Evolutionary conservation across 257 asterid genomes (phyloP).

Genomic region (Anisodus tanguticus): DNA sequence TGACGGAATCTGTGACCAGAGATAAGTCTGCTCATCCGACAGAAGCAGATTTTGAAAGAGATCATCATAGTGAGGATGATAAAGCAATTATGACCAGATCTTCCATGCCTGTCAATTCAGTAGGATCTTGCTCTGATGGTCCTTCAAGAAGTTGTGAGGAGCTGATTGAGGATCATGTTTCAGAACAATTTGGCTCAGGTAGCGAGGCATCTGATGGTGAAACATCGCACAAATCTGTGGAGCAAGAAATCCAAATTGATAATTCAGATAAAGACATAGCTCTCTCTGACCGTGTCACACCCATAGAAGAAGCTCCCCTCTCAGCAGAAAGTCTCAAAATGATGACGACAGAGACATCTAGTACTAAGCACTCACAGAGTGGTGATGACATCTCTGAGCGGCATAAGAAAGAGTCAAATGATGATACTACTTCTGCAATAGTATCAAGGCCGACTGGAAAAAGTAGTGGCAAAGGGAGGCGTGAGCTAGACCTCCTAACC

Average conservation of each 20-base stretch:
- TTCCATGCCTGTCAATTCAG: slow-evolving; percentile 37
- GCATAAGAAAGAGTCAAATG: slow-evolving; percentile 37
- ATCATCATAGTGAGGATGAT: slow-evolving; percentile 30
- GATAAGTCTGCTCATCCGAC: slow-evolving; percentile 35
- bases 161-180: slow-evolving; percentile 37
- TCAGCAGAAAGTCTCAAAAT: slow-evolving; percentile 36
- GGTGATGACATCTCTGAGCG: slow-evolving; percentile 22
- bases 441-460: slow-evolving; percentile 29
- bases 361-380: slow-evolving; percentile 30
- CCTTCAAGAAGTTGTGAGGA: slow-evolving; percentile 31
- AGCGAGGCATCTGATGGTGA: slow-evolving; percentile 32
- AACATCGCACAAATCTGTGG: slow-evolving; percentile 38
- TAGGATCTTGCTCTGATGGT: slow-evolving; percentile 38
- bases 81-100: slow-evolving; percentile 37
- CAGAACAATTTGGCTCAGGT: slow-evolving; percentile 29
- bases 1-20: slow-evolving; percentile 30
- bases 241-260: slow-evolving; percentile 35
- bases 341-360: slow-evolving; percentile 30
- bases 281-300: slow-evolving; percentile 33
- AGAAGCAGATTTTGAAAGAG: slow-evolving; percentile 39
- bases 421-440: slow-evolving; percentile 31
- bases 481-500: slow-evolving; percentile 49
- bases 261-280: slow-evolving; percentile 40
- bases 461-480: slow-evolving; percentile 57
- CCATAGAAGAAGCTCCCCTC: slow-evolving; percentile 34